Percentiles rank a stretch among this genome's conserved stretches.
Evolutionary conservation across 768 basidiomycete genomes (phyloP).

Genomic region (Gymnopilus junonius): DNA sequence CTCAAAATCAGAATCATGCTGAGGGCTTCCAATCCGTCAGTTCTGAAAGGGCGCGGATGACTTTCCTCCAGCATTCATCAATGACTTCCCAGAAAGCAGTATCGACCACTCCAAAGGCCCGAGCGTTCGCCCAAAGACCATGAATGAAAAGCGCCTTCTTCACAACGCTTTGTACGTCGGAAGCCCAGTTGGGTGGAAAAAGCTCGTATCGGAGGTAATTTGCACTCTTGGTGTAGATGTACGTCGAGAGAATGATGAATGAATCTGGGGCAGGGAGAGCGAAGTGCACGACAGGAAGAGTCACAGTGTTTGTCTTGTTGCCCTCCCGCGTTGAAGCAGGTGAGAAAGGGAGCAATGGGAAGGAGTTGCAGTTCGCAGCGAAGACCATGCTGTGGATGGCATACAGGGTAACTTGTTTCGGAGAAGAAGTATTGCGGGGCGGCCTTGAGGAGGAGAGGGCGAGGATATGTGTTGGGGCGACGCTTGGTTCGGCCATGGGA

Average conservation of each 20-base stretch:
- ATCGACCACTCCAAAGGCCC: conserved; percentile 18
- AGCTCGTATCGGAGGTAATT: conserved; percentile 4
- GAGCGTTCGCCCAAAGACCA: conserved; percentile 22
- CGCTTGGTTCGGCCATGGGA: background rate
- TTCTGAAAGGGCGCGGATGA: background rate
- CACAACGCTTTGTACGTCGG: conserved; percentile 8
- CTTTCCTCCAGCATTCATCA: conserved; percentile 17
- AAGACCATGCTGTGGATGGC: conserved; percentile 22
- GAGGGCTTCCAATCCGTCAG: background rate
- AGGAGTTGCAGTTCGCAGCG: conserved; percentile 20
- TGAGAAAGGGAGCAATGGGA: conserved; percentile 15
- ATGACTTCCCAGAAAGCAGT: conserved; percentile 12
- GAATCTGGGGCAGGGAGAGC: conserved; percentile 14
- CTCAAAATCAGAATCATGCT: background rate
- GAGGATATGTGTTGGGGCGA: conserved; percentile 23
- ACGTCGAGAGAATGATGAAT: conserved; percentile 10
- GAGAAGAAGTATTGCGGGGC: background rate
- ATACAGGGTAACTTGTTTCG: conserved; percentile 6
- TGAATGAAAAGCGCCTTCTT: conserved; percentile 5
- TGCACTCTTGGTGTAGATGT: conserved; percentile 13
- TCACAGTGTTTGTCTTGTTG: conserved; percentile 2
- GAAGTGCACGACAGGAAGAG: conserved; percentile 21
- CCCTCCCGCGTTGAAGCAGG: conserved; percentile 1
- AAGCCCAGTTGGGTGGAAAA: conserved; percentile 12
- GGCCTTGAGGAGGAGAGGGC: conserved; percentile 5